phyloP scores from a whole-genome alignment of 441 rosid genomes.

The Euphorbia corollata region DNA sequence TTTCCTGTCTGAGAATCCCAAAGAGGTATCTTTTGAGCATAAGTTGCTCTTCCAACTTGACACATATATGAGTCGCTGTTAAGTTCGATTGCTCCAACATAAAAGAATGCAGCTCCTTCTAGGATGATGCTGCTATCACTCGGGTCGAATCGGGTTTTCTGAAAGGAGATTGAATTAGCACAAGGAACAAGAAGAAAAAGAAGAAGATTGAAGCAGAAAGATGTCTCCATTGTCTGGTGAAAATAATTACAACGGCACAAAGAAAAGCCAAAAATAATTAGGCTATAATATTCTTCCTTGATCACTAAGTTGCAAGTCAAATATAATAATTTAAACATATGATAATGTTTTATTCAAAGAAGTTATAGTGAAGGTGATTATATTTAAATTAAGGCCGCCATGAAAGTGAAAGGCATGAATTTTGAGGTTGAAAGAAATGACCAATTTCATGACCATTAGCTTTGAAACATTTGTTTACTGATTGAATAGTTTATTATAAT shows the following conservation, averaged over 20 bases:
- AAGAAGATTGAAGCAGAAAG: not conserved
- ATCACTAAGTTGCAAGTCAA: not conserved
- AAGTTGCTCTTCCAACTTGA: constrained; percentile 52
- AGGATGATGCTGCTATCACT: constrained; percentile 14
- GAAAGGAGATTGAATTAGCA: constrained; percentile 24
- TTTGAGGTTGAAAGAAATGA: not conserved
- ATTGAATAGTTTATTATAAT: too few relatives aligned
- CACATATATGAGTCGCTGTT: constrained; percentile 22
- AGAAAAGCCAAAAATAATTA: not conserved
- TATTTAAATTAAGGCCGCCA: not conserved
- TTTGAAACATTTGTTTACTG: too few relatives aligned
- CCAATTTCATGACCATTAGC: not conserved
- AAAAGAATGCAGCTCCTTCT: constrained; percentile 35
- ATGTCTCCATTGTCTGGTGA: not conserved
- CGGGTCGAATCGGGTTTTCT: constrained; percentile 22
- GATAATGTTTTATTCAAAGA: not conserved
- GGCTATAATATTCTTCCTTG: not conserved
- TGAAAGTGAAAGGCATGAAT: not conserved
- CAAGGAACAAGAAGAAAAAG: constrained; percentile 6
- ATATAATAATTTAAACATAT: not conserved
- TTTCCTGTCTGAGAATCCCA: constrained; percentile 37
- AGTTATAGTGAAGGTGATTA: not conserved
- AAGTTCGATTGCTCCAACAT: constrained; percentile 32
- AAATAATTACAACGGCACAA: not conserved
- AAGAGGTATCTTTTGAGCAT: constrained; percentile 29